These are phyloP conservation scores for Leptographium radiaticola DNA, from an alignment of 2,329 filamentous ascomycete genomes.

Conservation along the genomic window DNA sequence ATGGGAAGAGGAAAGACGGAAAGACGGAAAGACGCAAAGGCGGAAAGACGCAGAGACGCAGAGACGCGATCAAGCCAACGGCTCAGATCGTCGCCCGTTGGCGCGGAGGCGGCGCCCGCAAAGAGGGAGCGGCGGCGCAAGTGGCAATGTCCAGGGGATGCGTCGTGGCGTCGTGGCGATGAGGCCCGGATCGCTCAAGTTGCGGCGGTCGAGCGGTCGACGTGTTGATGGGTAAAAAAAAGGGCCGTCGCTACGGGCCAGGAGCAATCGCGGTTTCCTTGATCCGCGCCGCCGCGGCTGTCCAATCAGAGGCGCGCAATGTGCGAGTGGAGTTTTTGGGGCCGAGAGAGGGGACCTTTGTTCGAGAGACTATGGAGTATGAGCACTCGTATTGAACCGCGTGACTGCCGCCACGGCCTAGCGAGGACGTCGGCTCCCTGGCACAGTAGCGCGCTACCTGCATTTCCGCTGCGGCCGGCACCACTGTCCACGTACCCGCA, in stretches of 20 bases:
- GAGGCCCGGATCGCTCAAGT: too few relatives aligned
- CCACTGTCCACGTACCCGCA: neutral
- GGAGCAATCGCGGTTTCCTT: conserved; percentile 9
- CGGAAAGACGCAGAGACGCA: too few relatives aligned
- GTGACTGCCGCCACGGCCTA: neutral
- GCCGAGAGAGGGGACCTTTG: too few relatives aligned
- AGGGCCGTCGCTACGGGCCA: conserved; percentile 4
- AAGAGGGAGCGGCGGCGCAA: too few relatives aligned
- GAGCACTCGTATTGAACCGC: neutral
- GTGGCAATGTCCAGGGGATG: too few relatives aligned
- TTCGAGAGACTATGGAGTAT: too few relatives aligned
- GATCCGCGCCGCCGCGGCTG: conserved; percentile 3
- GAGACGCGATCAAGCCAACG: too few relatives aligned
- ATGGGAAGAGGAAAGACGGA: too few relatives aligned
- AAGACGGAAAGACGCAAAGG: too few relatives aligned
- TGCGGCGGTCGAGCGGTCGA: neutral
- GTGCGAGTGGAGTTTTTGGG: neutral
- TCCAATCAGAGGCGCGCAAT: conserved; percentile 15
- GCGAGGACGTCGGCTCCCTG: too few relatives aligned
- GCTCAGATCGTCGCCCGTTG: too few relatives aligned
- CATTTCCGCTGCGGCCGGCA: neutral
- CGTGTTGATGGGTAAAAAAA: neutral
- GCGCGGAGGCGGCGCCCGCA: conserved; percentile 1
- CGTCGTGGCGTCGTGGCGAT: conserved; percentile 3
- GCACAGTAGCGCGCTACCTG: neutral